Evolutionary conservation across 129 eudicot species (phyloP), one percentile per base, ranked within the genome.

Genomic region (Tagetes erecta): DNA sequence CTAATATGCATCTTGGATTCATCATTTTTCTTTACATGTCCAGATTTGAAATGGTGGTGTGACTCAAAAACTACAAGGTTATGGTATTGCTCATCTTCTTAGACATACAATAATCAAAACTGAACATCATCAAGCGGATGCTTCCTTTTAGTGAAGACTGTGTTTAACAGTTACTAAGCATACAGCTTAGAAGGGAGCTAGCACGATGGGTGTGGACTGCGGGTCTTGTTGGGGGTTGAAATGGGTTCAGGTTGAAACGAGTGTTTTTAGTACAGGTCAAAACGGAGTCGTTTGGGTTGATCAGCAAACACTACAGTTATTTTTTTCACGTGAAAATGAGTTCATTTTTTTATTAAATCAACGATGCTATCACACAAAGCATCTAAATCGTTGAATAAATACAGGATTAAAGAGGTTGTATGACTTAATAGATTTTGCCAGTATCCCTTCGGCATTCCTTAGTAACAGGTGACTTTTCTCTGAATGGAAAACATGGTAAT

Each of bases 401-500:
- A 6, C 63, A 57, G 8, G 38, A 31, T 31, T 57, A 57, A 57
- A 12, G 39, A 57, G 64, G 12, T 57, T 33, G 37, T 31, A 3
- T 57, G 39, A 13, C 31, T 57, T 31, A 9, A 57, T 57, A 57
- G 13, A 57, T 38, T 10, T 31, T 57, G 39, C 30, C 64, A 31
- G 38, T 31, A 14, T 57, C 11, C 30, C 37, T 7, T 30, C 30
- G 14, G 8, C 12, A 57, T 30, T 37, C 12, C 38, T 30, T 57
- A 30, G 37, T 57, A 57, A 31, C 37, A 31, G 37, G 8, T 57
- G 5, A 9, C 0, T 45, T 58, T 14, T 69, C 34, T 44, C n/a
- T 36, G 9, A 74, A 63, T 14, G 37, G 49, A 74, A 46, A 14
- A 31, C 49, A 46, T 74, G 37, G 5, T 40, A 78, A 58, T 67